phyloP scores from a whole-genome alignment of 345 rosid species.

The Populus alba region DNA sequence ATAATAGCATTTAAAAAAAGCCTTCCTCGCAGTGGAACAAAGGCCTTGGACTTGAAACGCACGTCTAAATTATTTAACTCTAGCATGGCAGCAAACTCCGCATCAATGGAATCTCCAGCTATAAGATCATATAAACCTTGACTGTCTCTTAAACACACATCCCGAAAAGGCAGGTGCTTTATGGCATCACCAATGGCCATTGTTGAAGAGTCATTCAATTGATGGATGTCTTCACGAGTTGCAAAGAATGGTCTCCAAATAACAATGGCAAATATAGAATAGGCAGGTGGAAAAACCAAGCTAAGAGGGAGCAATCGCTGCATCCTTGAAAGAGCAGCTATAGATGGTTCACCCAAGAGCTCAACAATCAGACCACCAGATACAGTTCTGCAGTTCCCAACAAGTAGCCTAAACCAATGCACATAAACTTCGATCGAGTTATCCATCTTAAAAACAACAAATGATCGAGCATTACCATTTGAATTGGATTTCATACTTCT shows the following conservation, averaged over 20 bases:
- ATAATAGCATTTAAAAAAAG: conserved; percentile 79
- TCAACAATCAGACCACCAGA: conserved; percentile 85
- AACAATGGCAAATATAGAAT: conserved; percentile 73
- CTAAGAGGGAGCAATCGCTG: conserved; percentile 80
- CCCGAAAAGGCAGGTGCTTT: conserved; percentile 85
- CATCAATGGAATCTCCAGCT: conserved; percentile 77
- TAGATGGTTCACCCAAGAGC: conserved; percentile 82
- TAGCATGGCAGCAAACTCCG: conserved; percentile 71
- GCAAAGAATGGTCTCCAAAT: conserved; percentile 73
- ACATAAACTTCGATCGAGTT: conserved; percentile 64
- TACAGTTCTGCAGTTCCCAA: conserved; percentile 85
- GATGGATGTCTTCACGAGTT: conserved; percentile 76
- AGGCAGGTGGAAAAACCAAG: conserved; percentile 93
- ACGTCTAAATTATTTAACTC: conserved; percentile 69
- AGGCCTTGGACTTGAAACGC: conserved; percentile 65
- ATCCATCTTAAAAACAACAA: conserved; percentile 61
- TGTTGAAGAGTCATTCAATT: conserved; percentile 66
- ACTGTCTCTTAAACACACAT: conserved; percentile 84
- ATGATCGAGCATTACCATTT: conserved; percentile 74
- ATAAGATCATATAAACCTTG: conserved; percentile 78
- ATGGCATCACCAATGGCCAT: conserved; percentile 75
- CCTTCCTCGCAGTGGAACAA: conserved; percentile 91
- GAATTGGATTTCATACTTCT: conserved; percentile 67
- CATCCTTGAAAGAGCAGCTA: conserved; percentile 90
- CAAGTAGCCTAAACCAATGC: conserved; percentile 90